A percentile compares a stretch with the other conserved stretches of the same genome.
phyloP scores from a whole-genome alignment of 2,329 filamentous ascomycete species.

The Anthostomella pinea region DNA sequence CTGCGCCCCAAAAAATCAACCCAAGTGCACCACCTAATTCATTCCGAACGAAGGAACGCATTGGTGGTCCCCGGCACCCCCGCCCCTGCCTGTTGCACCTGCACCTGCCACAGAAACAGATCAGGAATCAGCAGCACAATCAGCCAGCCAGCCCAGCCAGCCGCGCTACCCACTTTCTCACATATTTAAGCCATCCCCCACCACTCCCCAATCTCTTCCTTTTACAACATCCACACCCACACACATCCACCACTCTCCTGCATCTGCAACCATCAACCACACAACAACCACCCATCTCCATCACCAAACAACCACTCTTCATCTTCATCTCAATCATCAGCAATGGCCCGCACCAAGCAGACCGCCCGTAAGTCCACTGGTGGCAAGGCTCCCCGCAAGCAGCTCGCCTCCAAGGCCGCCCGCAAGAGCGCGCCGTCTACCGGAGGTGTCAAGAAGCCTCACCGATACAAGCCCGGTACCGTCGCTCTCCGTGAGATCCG shows the following conservation, averaged over 20 bases:
- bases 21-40: constrained; percentile 20
- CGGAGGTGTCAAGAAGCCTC: constrained; percentile 95
- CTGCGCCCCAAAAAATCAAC: constrained; percentile 26
- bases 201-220: constrained; percentile 27
- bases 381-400: constrained; percentile 84
- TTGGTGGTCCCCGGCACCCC: constrained; percentile 8
- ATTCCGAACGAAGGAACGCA: background rate
- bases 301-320: constrained; percentile 22
- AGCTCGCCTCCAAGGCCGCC: constrained; percentile 98
- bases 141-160: constrained; percentile 21
- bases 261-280: constrained; percentile 24
- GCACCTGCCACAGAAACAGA: constrained; percentile 9
- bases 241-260: constrained; percentile 29
- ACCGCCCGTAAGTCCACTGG: constrained; percentile 74
- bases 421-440: constrained; percentile 98
- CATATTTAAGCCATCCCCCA: constrained; percentile 33
- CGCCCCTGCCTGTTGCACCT: background rate
- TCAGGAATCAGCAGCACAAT: constrained; percentile 29
- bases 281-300: constrained; percentile 31
- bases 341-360: constrained; percentile 66
- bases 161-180: constrained; percentile 16
- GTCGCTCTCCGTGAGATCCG: constrained; percentile 98
- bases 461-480: constrained; percentile 86
- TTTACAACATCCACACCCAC: constrained; percentile 25
- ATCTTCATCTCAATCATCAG: constrained; percentile 32